A percentile compares a stretch with the other conserved stretches of the same genome.
Evolutionary conservation across 2,329 filamentous ascomycete species (phyloP).

Genomic region (Exophiala oligosperma): DNA sequence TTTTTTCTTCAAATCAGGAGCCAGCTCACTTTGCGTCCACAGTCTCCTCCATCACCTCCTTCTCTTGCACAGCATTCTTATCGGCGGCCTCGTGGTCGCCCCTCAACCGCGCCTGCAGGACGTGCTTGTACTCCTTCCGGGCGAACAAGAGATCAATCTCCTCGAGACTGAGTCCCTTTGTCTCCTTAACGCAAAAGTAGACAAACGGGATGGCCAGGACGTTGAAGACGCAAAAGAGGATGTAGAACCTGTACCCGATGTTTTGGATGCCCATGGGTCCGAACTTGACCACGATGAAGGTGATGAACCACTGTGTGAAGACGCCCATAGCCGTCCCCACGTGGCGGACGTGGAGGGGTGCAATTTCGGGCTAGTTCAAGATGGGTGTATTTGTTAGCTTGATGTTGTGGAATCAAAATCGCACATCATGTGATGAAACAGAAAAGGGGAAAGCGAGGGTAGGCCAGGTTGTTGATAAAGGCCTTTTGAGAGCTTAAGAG

Average conservation of each 20-base stretch:
- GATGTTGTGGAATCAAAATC: too few relatives aligned
- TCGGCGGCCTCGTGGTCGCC: conserved; percentile 14
- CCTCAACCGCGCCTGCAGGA: conserved; percentile 16
- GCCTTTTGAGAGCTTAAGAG: neutral
- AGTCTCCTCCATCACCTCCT: conserved; percentile 4
- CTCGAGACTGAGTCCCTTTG: conserved; percentile 54
- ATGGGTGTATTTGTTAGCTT: too few relatives aligned
- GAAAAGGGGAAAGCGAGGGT: too few relatives aligned
- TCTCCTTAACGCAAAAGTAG: conserved; percentile 56
- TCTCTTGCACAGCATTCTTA: conserved; percentile 3
- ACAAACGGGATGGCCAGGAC: conserved; percentile 51
- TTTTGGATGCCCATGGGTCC: conserved; percentile 18
- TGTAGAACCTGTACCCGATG: conserved; percentile 50
- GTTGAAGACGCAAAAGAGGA: conserved; percentile 46
- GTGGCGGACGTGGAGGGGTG: conserved; percentile 51
- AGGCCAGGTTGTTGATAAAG: too few relatives aligned
- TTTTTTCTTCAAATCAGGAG: neutral
- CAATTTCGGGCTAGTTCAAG: conserved; percentile 42
- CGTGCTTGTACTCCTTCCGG: conserved; percentile 18
- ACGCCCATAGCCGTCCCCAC: conserved; percentile 54
- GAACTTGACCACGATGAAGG: conserved; percentile 25
- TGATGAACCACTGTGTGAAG: conserved; percentile 46
- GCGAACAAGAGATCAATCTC: conserved; percentile 58
- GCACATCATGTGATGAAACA: too few relatives aligned
- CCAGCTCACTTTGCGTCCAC: conserved; percentile 7